Evolutionary conservation across 768 basidiomycete genomes (phyloP).

Genomic region (Phaeotremella fagi): DNA sequence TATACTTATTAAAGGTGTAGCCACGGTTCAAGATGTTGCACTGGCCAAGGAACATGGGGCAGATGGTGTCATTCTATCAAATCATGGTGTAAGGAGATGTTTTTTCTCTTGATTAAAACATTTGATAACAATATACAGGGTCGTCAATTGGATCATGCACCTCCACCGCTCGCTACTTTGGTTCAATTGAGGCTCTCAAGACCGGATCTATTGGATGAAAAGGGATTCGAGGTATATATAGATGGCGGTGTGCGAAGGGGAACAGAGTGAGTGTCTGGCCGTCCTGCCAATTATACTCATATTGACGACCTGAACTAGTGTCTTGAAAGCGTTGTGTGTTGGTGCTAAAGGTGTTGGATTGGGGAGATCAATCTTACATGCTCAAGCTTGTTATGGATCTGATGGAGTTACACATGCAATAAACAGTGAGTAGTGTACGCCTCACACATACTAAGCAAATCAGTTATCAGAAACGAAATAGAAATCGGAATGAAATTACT

Average conservation of each 20-base stretch:
- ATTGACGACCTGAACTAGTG: too few species aligned
- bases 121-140: neutral
- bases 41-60: neutral
- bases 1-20: neutral
- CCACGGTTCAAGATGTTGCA: neutral
- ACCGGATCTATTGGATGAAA: neutral
- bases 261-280: neutral
- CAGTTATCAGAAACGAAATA: neutral
- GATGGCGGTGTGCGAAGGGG: neutral
- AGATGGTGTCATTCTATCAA: neutral
- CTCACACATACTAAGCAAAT: neutral
- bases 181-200: neutral
- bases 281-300: neutral
- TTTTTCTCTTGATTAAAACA: neutral
- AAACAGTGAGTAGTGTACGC: neutral
- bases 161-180: neutral
- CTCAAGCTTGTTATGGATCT: neutral
- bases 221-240: neutral
- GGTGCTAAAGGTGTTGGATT: neutral
- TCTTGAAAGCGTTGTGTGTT: neutral
- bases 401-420: neutral
- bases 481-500: neutral
- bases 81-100: constrained; percentile 1
- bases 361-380: neutral
- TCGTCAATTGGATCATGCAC: neutral